These are phyloP conservation scores for Euphorbia celastroides DNA, from an alignment of 441 rosid genomes.

Conservation along the genomic window DNA sequence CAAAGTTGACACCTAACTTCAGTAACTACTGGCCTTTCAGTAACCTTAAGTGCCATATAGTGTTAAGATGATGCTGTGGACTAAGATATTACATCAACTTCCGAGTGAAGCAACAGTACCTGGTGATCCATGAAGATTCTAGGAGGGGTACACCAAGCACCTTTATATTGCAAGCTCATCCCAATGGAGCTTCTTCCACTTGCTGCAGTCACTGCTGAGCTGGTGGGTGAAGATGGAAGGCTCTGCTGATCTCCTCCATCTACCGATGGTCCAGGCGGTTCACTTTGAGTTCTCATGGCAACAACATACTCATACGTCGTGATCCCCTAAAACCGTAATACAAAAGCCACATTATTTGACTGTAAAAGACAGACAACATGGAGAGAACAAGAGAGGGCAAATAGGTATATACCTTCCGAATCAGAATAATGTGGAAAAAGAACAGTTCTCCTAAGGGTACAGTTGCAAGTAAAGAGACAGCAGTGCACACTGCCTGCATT, in stretches of 20 bases:
- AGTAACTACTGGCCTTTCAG: too few relatives aligned
- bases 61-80: too few relatives aligned
- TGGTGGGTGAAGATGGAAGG: constrained; percentile 68
- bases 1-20: too few relatives aligned
- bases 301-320: constrained; percentile 95
- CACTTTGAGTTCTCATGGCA: constrained; percentile 89
- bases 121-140: constrained; percentile 91
- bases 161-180: constrained; percentile 70
- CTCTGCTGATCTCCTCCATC: constrained; percentile 63
- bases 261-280: constrained; percentile 57
- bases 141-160: constrained; percentile 95
- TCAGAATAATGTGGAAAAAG: constrained; percentile 87
- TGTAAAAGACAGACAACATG: not conserved
- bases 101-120: constrained; percentile 32
- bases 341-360: constrained; percentile 6
- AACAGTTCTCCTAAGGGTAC: constrained; percentile 83
- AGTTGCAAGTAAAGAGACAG: constrained; percentile 74
- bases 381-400: constrained; percentile 1
- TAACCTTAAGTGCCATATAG: too few relatives aligned
- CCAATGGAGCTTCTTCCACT: constrained; percentile 97
- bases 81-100: too few relatives aligned
- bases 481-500: constrained; percentile 70
- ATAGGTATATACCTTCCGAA: constrained; percentile 63
- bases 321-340: constrained; percentile 54
- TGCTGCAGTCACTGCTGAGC: constrained; percentile 77